These are phyloP conservation scores for Lunasporangiospora selenospora DNA, from an alignment of 192 early-diverging fungal species.

Conservation along the genomic window DNA sequence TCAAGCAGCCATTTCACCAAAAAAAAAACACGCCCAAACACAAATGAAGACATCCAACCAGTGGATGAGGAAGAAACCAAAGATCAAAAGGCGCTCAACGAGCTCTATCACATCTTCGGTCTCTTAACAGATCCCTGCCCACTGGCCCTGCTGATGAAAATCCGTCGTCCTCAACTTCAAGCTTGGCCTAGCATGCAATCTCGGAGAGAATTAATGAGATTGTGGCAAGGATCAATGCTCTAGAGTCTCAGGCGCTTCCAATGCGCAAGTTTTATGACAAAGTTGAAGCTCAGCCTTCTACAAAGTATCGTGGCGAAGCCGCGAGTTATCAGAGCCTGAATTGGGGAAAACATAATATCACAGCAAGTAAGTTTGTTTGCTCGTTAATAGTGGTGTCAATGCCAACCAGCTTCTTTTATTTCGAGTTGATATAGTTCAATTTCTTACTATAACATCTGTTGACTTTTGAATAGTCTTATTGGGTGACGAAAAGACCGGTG, in stretches of 20 bases:
- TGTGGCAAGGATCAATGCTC: constrained; percentile 8
- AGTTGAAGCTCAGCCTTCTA: no score
- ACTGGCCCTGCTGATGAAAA: no score
- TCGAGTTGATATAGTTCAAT: no score
- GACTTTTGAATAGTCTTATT: constrained; percentile 8
- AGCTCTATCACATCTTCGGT: no score
- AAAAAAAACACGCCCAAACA: neutral
- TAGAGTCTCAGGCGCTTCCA: constrained; percentile 14
- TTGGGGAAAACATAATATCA: constrained; percentile 27
- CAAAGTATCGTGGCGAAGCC: no score
- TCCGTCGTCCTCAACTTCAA: no score
- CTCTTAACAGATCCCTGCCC: no score
- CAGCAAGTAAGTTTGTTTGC: constrained; percentile 24
- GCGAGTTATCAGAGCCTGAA: no score
- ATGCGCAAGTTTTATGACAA: constrained; percentile 34
- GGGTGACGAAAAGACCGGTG: constrained; percentile 18
- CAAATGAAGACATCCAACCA: neutral
- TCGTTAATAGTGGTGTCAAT: no score
- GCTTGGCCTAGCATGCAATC: no score
- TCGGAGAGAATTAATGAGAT: constrained; percentile 20
- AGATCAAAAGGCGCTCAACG: neutral
- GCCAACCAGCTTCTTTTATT: no score
- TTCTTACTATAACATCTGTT: no score
- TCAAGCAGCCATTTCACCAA: constrained; percentile 5
- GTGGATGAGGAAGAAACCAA: neutral